A percentile compares a stretch with the other conserved stretches of the same genome.
phyloP scores from a whole-genome alignment of 2,329 filamentous ascomycete species.

The Diplodia seriata region DNA sequence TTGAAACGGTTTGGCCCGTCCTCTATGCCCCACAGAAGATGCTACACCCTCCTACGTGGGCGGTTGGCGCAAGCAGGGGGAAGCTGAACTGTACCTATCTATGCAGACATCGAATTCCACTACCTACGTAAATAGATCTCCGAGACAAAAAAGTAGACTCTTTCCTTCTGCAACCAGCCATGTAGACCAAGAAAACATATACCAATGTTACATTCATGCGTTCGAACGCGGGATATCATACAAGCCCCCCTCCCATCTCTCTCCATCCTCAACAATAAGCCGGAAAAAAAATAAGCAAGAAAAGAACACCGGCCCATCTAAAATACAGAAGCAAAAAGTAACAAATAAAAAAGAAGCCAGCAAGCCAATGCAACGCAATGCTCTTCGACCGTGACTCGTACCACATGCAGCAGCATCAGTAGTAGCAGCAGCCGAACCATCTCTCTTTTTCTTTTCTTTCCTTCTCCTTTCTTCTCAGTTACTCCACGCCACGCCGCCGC shows the following conservation, averaged over 20 bases:
- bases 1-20: too few relatives aligned
- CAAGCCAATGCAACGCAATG: background rate
- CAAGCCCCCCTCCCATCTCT: background rate
- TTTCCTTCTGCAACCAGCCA: too few relatives aligned
- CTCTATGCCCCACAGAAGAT: too few relatives aligned
- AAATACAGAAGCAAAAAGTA: background rate
- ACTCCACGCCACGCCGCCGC: too few relatives aligned
- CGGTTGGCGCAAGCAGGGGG: too few relatives aligned
- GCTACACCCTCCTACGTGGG: too few relatives aligned
- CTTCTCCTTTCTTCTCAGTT: background rate
- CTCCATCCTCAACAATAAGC: background rate
- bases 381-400: background rate
- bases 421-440: background rate
- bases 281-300: background rate
- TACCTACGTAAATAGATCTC: too few relatives aligned
- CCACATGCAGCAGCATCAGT: too few relatives aligned
- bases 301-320: background rate
- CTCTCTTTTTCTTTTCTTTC: background rate
- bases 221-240: conserved; percentile 28
- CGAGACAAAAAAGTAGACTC: too few relatives aligned
- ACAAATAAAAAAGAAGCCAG: background rate
- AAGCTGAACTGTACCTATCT: too few relatives aligned
- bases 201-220: conserved; percentile 15
- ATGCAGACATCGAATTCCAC: too few relatives aligned
- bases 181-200: background rate